Evolutionary conservation across 2,329 filamentous ascomycete species (phyloP), one percentile per base, ranked within the genome.

Genomic region (Exophiala aquamarina): DNA sequence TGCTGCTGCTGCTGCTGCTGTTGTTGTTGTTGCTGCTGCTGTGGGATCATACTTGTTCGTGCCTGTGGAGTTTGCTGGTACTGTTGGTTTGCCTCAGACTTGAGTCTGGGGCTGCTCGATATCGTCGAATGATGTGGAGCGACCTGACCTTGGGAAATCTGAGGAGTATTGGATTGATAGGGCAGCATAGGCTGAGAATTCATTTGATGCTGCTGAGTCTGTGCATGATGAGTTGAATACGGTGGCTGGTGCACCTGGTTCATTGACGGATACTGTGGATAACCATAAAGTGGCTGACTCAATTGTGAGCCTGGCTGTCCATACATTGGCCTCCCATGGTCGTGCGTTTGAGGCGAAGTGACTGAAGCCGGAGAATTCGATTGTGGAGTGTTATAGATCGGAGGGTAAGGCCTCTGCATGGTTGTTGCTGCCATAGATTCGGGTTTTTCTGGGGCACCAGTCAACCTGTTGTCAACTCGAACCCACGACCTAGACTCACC

Each of bases 361-460:
- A 96, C 91, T 41, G 91, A 95, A 31, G 89, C 89, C 39, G 92
- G 92, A 45, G 92, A 95, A 70, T 92, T 95, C 47, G 91, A 95
- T 72, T 96, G 91, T 45, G 91, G 90, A 14, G 91, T 94, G 69
- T 96, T 89, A 67, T 96, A 96, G 65, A 95, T 95, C 59, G 91
- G 91, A 66, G 94, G 95, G 37, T 75, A 67, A 55, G 79, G 70
- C 60, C 82, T 77, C 66, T 81, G 82, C 77, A 85, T 83, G 57
- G 81, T 80, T 59, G 81, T 65, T 54, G 70, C 75, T 54, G 82
- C 81, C 83, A 86, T 86, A 63, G 78, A 73, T 64, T 84, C 81
- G 65, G 84, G 82, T 68, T 85, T 82, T 69, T 89, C 86, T 87
- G 83, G 78, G 64, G 3, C 26, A 35, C 6, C 38, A 8, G 13